Conservation (phyloP, 1,139 yeast species). For the Hansenula sp. region DNA sequence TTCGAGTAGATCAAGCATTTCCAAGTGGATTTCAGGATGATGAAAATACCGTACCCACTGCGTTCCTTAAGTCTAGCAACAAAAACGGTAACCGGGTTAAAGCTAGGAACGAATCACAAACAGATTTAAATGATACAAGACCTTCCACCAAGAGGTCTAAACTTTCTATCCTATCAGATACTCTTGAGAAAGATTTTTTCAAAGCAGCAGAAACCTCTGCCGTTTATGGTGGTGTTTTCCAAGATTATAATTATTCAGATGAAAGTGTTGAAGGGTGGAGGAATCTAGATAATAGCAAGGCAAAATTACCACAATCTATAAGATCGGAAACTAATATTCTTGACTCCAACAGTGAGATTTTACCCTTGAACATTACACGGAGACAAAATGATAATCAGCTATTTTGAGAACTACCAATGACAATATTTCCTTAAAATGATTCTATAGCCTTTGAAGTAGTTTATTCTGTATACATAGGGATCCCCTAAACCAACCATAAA, state of each 20-base stretch:
- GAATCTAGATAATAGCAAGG: not conserved
- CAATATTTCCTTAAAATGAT: no score
- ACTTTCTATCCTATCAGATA: slow-evolving; percentile 6
- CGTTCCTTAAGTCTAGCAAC: not conserved
- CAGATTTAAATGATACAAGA: not conserved
- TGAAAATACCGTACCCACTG: slow-evolving; percentile 19
- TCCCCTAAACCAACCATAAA: no score
- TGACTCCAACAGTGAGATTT: not conserved
- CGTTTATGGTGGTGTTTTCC: slow-evolving; percentile 18
- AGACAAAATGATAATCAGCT: not conserved
- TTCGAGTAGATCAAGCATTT: no score
- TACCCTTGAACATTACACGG: not conserved
- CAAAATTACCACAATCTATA: not conserved
- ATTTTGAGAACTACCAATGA: not conserved
- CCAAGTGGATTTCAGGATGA: slow-evolving; percentile 13
- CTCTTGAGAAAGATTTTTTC: slow-evolving; percentile 1
- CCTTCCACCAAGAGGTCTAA: slow-evolving; percentile 5
- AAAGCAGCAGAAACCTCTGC: slow-evolving; percentile 7
- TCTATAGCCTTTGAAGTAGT: no score
- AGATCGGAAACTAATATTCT: not conserved
- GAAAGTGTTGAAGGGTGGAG: slow-evolving; percentile 16
- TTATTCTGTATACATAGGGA: no score
- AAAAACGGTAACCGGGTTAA: not conserved
- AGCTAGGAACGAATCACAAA: not conserved
- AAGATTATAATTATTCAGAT: slow-evolving; percentile 18